Evolutionary conservation across 208 protist species (phyloP).

Genomic region (Acanthamoeba sp.): DNA sequence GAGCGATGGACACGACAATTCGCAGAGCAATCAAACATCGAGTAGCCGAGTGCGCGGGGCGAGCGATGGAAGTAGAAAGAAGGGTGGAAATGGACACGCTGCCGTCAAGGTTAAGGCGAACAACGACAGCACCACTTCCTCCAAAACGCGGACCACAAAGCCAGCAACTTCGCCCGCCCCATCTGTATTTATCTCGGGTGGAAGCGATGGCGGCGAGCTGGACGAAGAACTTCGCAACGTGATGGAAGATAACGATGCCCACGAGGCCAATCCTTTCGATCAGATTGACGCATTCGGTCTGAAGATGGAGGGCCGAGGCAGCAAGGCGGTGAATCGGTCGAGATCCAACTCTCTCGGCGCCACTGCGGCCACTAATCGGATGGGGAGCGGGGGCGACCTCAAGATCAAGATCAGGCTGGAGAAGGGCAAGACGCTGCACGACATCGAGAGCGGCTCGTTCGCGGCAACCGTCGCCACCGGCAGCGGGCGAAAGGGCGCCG

Average conservation of each 20-base stretch:
- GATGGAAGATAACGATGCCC: too few species aligned
- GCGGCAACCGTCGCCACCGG: not conserved
- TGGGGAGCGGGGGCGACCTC: conserved; percentile 35
- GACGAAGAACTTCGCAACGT: not conserved
- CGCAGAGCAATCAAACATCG: not conserved
- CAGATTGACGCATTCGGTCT: not conserved
- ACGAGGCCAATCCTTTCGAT: not conserved
- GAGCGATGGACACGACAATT: not conserved
- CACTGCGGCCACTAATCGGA: not conserved
- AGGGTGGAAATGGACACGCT: not conserved
- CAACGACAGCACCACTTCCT: not conserved
- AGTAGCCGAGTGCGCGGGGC: not conserved
- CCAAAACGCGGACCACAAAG: not conserved
- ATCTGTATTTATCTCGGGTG: not conserved
- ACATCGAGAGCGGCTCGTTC: not conserved
- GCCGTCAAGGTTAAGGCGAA: not conserved
- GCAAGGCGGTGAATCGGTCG: not conserved
- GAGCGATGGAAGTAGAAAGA: not conserved
- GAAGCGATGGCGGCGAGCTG: not conserved
- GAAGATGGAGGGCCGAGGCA: not conserved
- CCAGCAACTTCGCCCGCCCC: not conserved
- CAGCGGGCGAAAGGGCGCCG: not conserved
- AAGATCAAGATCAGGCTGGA: conserved; percentile 46
- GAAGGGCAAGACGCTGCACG: conserved; percentile 20
- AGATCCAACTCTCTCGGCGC: not conserved